phyloP scores from a whole-genome alignment of 225 moss, liverwort and hornwort genomes.

The Pseudisothecium myosuroides region DNA sequence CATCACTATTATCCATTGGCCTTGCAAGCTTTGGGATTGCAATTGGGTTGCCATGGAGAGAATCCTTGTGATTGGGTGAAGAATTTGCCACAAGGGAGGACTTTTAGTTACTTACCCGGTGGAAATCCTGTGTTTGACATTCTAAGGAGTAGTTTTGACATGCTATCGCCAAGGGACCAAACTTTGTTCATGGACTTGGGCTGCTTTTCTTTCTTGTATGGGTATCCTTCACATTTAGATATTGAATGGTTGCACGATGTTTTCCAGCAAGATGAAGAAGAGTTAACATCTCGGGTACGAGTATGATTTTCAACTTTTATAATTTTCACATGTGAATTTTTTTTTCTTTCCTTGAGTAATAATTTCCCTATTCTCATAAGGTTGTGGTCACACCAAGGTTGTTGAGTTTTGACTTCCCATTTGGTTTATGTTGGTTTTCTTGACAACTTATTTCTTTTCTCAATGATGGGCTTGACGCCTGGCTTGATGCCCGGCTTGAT shows the following conservation, averaged over 20 bases:
- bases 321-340: rapidly evolving
- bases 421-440: too few relatives aligned
- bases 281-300: rapidly evolving
- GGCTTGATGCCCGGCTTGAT: neutral
- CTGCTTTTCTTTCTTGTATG: rapidly evolving
- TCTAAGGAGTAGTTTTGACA: neutral
- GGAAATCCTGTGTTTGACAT: neutral
- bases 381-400: rapidly evolving
- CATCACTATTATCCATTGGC: neutral
- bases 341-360: too few relatives aligned
- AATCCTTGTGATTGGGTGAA: neutral
- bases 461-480: too few relatives aligned
- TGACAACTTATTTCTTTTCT: neutral
- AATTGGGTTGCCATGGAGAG: neutral
- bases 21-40: neutral
- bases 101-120: too few relatives aligned
- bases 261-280: neutral
- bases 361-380: rapidly evolving
- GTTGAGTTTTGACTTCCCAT: neutral
- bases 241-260: neutral
- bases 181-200: neutral
- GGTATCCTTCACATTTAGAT: rapidly evolving
- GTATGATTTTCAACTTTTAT: neutral
- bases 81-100: neutral
- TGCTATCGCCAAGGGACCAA: neutral